phyloP scores from a whole-genome alignment of 306 rosid species.

The Corylus americana region DNA sequence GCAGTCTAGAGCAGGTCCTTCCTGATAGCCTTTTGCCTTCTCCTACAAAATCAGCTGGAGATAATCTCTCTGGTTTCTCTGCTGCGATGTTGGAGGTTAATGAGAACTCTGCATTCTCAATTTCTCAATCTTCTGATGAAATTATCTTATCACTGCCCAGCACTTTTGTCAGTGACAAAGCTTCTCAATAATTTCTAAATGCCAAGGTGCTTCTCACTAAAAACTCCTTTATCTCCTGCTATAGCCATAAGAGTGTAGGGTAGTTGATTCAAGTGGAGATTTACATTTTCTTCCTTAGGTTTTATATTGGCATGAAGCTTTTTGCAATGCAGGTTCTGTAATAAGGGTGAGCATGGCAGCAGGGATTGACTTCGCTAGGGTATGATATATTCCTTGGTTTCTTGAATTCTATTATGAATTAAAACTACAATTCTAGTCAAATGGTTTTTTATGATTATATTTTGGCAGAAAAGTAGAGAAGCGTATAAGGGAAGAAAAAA shows the following conservation, averaged over 20 bases:
- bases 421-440: not conserved
- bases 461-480: conserved; percentile 72
- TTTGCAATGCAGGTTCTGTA: conserved; percentile 47
- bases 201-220: conserved; percentile 44
- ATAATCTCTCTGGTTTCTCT: conserved; percentile 41
- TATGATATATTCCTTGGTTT: conserved; percentile 33
- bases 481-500: conserved; percentile 59
- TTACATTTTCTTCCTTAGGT: conserved; percentile 26
- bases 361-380: conserved; percentile 64
- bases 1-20: conserved; percentile 75
- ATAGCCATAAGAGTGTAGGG: conserved; percentile 8
- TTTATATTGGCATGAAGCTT: conserved; percentile 46
- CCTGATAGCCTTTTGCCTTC: conserved; percentile 85
- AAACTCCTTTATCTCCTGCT: conserved; percentile 5
- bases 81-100: conserved; percentile 26
- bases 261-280: conserved; percentile 29
- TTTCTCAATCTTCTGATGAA: conserved; percentile 32
- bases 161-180: conserved; percentile 33
- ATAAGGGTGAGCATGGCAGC: conserved; percentile 51
- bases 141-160: conserved; percentile 34
- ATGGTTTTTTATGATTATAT: conserved; percentile 2
- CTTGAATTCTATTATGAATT: conserved; percentile 9
- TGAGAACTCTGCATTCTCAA: conserved; percentile 32
- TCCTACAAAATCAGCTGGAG: conserved; percentile 65
- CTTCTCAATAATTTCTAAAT: conserved; percentile 49